Evolutionary conservation across 2,329 filamentous ascomycete species (phyloP), one percentile per base, ranked within the genome.

Genomic region (Biscogniauxia mediterranea): DNA sequence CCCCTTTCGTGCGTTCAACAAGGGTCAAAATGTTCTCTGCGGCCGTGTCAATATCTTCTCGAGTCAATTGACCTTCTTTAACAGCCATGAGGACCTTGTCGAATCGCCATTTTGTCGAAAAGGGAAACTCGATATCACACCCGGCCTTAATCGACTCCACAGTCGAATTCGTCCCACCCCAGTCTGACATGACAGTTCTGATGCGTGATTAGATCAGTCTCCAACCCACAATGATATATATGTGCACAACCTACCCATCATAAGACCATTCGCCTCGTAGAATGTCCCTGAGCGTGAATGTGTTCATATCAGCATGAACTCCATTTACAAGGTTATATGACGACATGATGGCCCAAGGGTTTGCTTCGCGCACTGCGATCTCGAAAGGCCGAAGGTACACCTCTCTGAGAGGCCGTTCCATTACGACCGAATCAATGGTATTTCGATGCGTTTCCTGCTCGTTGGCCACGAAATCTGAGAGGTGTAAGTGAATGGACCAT

Each of bases 371-470:
- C 49, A 91, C 79, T 0, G 88, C 88, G 69, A 91, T 90, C 75
- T 91, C 88, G 65, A 92, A 92, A 0, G 89, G 89, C 53, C 87
- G 85, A n/a, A 92, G 82, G 66, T 91, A 92, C 0, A 92, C 78
- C 70, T 92, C 89, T 26, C 89, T 81, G 26, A 91, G 76, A 2
- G 88, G 81, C 42, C 89, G 80, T 67, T 91, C 88, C 26, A 84
- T 81, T 54, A 91, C 80, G 26, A 85, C 76, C 2, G 87, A 86
- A 72, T 91, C 82, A 61, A 90, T 83, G 0, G 83, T 87, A 66
- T 88, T 79, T 57, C 88, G 82, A 69, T 87, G 78, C 0, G 89
- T 90, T 73, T 92, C 89, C 71, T 90, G 86, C 71, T 91, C 89
- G 61, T 91, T 91, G n/a, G 81, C 86, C 19, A 89, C 86, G 63